Evolutionary conservation across 139 green algal species (phyloP), one percentile per base, ranked within the genome.

Genomic region (Micractinium conductrix): DNA sequence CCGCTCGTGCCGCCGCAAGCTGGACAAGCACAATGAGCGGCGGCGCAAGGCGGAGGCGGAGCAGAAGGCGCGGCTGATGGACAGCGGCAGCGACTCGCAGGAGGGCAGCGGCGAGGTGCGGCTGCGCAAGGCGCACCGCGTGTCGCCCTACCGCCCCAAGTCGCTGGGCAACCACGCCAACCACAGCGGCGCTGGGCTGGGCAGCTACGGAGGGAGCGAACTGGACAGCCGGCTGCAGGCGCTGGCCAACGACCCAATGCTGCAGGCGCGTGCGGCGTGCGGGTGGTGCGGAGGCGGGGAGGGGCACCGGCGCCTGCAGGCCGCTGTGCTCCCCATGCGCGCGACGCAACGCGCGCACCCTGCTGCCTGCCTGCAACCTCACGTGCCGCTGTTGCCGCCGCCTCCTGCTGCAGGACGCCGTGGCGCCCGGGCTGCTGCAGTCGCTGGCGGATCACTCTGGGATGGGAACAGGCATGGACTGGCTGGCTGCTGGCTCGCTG

Each of bases 21-120:
- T 95, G 53, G 85, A 93, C 87, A 91, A 90, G 10, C 93, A 95
- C 89, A 95, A 95, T 62, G 88, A 87, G 3, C 87, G 92, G 44
- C 84, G 92, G 40, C 86, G 92, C 74, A 87, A 83, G 74, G 37
- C 50, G 55, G 85, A 86, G 50, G 69, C 65, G 35, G 79, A 78
- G 65, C 67, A 53, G 30, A 75, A 75, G 79, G 45, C 45, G 33
- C 53, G 76, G 24, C 37, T 82, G 75, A 69, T 81, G 75, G 76
- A 82, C 43, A 70, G n/a, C 69, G 69, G 33, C 42, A 74, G 58
- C 33, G 81, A 86, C 81, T 80, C 63, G 58, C 76, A 55, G 4
- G 24, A 28, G 14, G 50, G 50, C 50, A 71, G 24, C 35, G 58
- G 76, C 38, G 76, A n/a, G n/a, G n/a, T n/a, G n/a, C n/a, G n/a